Base-by-base conservation (phyloP, 2,329 filamentous ascomycete genomes). In the Scedosporium minutisporum region DNA sequence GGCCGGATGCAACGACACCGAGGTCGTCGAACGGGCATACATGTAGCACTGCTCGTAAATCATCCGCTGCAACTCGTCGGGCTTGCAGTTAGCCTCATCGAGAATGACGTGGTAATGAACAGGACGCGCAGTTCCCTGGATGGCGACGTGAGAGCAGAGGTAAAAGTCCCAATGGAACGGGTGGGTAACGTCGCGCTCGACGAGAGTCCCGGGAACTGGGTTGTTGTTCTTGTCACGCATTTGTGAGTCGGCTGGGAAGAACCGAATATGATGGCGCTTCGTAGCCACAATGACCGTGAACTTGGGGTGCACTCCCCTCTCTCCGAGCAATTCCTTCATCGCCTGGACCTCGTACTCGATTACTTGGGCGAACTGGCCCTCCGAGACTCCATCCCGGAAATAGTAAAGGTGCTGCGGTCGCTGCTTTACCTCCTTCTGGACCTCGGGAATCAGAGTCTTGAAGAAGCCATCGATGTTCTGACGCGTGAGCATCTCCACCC, bases 31-130 rank as follows among this genome's bases (percentile, higher is more conserved):
- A 16, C 95, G 86, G 62, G 89, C 87, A 70, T 96, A 99, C 63
- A 96, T 91, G 74, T 96, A 99, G 55, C 89, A 96, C 66, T 97
- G 92, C 67, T 96, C 89, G 69, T 97, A 97, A 23, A 97, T 88
- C 83, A 97, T 89, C 63, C 87, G 87, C 69, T 96, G 90, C 0
- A 99, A 79, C 2, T 87, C 81, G 51, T 90, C 86, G 0, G 87
- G 80, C 0, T 80, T 73, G 69, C 90, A 82, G 1, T 82, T 78
- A 61, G 87, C 84, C 72, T 97, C 92, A 71, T 99, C 95, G 57
- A 89, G 72, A 23, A 99, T 86, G 14, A 97, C 88, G 65, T 93
- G 89, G 73, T 99, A 99, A 69, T 96, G 91, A 0, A 96, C 91
- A 0, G 95, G 95, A 1, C 95, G 86, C 18, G 95, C 89, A 0